A percentile compares a stretch with the other conserved stretches of the same genome.
Conservation (phyloP, 805 yeast species). For the Candida cerambycidarum region DNA sequence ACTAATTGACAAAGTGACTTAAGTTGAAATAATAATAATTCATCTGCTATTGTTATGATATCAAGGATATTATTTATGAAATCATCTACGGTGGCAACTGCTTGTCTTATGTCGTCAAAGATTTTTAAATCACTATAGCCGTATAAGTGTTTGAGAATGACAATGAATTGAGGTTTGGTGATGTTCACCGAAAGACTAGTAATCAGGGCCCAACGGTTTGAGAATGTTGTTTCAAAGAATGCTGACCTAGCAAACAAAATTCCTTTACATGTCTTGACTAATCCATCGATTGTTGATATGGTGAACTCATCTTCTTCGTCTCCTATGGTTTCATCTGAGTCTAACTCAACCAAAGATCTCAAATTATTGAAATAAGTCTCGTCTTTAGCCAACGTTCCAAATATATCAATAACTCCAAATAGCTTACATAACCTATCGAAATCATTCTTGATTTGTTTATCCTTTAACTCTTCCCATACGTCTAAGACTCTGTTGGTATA, state of each 20-base stretch:
- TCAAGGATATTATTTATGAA: slow-evolving; percentile 58
- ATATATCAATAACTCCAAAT: slow-evolving; percentile 23
- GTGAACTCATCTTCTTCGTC: slow-evolving; percentile 37
- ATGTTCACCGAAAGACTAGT: slow-evolving; percentile 42
- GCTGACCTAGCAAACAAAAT: slow-evolving; percentile 58
- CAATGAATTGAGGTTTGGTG: slow-evolving; percentile 40
- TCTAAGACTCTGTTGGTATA: slow-evolving; percentile 49
- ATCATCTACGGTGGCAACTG: slow-evolving; percentile 28
- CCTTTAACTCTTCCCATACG: slow-evolving; percentile 45
- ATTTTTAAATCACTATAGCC: slow-evolving; percentile 49
- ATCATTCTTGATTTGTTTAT: slow-evolving; percentile 24
- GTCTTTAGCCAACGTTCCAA: slow-evolving; percentile 25
- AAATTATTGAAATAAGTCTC: slow-evolving; percentile 18
- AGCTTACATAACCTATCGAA: slow-evolving; percentile 24
- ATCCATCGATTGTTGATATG: slow-evolving; percentile 49
- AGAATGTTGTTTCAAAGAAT: slow-evolving; percentile 60
- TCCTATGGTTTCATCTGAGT: slow-evolving; percentile 7
- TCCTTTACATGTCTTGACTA: slow-evolving; percentile 46
- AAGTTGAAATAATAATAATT: slow-evolving; percentile 57
- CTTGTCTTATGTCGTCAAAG: slow-evolving; percentile 31
- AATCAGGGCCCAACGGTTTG: slow-evolving; percentile 50
- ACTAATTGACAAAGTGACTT: slow-evolving; percentile 61
- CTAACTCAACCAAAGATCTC: slow-evolving; percentile 14
- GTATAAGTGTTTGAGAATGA: slow-evolving; percentile 55
- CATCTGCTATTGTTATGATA: slow-evolving; percentile 61